Percentiles rank a stretch among this genome's conserved stretches.
Evolutionary conservation across 2,329 filamentous ascomycete species (phyloP).

Genomic region (Endoconidiophora laricicola): DNA sequence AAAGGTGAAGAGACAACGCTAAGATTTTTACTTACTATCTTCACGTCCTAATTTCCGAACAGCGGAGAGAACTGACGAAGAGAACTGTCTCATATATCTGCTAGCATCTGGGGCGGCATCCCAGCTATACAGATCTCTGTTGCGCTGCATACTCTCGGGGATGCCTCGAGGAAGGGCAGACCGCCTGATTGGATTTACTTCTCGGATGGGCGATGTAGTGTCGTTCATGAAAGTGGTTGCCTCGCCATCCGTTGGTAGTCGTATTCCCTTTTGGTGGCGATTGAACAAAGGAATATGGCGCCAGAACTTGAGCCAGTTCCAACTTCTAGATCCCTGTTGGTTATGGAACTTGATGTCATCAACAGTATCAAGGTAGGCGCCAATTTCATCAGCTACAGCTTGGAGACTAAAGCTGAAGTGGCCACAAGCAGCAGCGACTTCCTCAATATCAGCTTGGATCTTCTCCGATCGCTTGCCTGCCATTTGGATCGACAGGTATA

Average conservation of each 20-base stretch:
- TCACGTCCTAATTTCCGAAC: conserved; percentile 35
- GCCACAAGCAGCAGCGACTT: conserved; percentile 92
- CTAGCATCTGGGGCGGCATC: conserved; percentile 34
- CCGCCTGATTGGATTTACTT: conserved; percentile 11
- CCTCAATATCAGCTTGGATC: conserved; percentile 83
- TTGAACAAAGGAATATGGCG: conserved; percentile 16
- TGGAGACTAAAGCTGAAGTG: conserved; percentile 89
- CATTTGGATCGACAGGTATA: conserved; percentile 68
- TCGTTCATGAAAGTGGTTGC: conserved; percentile 9
- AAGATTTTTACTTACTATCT: conserved; percentile 26
- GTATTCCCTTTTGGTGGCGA: conserved; percentile 12
- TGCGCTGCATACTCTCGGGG: conserved; percentile 33
- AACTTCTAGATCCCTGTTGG: conserved; percentile 43
- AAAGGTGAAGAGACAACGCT: not conserved
- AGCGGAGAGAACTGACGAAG: conserved; percentile 28
- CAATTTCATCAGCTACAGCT: conserved; percentile 80
- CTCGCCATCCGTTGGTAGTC: conserved; percentile 9
- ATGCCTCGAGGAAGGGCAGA: conserved; percentile 37
- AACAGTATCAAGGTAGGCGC: conserved; percentile 63
- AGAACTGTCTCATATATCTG: conserved; percentile 26
- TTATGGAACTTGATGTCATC: conserved; percentile 44
- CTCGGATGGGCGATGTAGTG: not conserved
- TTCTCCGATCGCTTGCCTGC: conserved; percentile 51
- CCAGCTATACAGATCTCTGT: conserved; percentile 39
- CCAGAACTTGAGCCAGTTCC: conserved; percentile 85